Evolutionary conservation across 2,329 filamentous ascomycete genomes (phyloP).

Genomic region (Plenodomus lindquistii): DNA sequence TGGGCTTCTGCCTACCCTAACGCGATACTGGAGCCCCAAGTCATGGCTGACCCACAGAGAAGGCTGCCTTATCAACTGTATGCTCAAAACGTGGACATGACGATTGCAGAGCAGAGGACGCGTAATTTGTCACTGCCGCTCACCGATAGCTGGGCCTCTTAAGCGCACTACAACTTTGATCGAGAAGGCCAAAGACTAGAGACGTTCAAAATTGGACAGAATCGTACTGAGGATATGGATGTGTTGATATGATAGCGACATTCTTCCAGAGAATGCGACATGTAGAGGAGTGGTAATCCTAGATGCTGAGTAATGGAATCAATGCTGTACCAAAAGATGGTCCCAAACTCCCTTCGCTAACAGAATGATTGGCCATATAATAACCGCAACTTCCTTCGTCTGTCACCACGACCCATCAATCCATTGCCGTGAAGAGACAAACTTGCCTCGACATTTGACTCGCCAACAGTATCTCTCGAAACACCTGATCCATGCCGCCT

Average conservation of each 20-base stretch:
- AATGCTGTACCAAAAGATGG: slow-evolving; percentile 7
- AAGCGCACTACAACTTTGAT: not conserved
- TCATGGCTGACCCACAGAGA: not conserved
- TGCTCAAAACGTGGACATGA: not conserved
- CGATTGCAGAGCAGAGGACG: not conserved
- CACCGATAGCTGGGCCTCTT: not conserved
- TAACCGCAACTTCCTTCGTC: not conserved
- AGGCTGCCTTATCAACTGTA: too few relatives aligned
- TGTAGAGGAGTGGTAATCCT: not conserved
- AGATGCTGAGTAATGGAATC: slow-evolving; percentile 19
- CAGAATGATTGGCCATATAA: slow-evolving; percentile 11
- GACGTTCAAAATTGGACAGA: not conserved
- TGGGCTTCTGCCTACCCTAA: not conserved
- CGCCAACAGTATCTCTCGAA: slow-evolving; percentile 40
- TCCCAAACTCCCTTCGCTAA: slow-evolving; percentile 11
- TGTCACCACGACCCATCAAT: slow-evolving; percentile 10
- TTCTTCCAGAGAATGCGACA: not conserved
- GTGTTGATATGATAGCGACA: not conserved
- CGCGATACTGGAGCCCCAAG: not conserved
- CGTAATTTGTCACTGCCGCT: too few relatives aligned
- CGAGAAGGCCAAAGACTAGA: too few relatives aligned
- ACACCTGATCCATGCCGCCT: slow-evolving; percentile 44
- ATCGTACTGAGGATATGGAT: not conserved
- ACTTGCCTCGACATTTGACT: slow-evolving; percentile 45
- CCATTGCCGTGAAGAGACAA: slow-evolving; percentile 44